Evolutionary conservation across 306 rosid genomes (phyloP).

Genomic region (Acacia acuminata): DNA sequence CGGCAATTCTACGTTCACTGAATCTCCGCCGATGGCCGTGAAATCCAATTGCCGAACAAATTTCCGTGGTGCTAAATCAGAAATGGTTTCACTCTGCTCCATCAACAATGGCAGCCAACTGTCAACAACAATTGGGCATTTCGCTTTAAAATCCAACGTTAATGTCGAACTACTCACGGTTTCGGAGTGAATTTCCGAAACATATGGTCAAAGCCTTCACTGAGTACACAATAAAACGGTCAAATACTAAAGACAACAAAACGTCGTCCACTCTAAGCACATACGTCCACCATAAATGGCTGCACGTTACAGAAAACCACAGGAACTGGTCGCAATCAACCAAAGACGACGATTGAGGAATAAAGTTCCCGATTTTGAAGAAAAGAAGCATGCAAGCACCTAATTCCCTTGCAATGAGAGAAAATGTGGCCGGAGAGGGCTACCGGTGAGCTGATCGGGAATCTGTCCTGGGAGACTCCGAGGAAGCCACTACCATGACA

Average conservation of each 20-base stretch:
- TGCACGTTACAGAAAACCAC: constrained; percentile 31
- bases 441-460: constrained; percentile 28
- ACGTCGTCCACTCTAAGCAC: background rate
- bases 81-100: constrained; percentile 59
- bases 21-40: constrained; percentile 26
- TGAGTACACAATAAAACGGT: background rate
- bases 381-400: constrained; percentile 19
- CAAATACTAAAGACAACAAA: constrained; percentile 15
- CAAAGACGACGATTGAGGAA: background rate
- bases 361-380: background rate
- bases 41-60: constrained; percentile 72
- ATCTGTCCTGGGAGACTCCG: background rate
- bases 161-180: constrained; percentile 26
- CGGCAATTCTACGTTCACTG: constrained; percentile 22
- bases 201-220: background rate
- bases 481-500: constrained; percentile 21
- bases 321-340: background rate
- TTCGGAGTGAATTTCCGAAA: constrained; percentile 30
- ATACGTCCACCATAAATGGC: constrained; percentile 20
- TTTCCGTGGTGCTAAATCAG: constrained; percentile 46
- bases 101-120: constrained; percentile 17
- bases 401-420: background rate
- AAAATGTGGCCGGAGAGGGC: constrained; percentile 17
- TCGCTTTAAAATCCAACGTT: constrained; percentile 24
- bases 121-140: constrained; percentile 1